Evolutionary conservation across 208 protist species (phyloP).

Genomic region (Trypanosomatidae sp.): DNA sequence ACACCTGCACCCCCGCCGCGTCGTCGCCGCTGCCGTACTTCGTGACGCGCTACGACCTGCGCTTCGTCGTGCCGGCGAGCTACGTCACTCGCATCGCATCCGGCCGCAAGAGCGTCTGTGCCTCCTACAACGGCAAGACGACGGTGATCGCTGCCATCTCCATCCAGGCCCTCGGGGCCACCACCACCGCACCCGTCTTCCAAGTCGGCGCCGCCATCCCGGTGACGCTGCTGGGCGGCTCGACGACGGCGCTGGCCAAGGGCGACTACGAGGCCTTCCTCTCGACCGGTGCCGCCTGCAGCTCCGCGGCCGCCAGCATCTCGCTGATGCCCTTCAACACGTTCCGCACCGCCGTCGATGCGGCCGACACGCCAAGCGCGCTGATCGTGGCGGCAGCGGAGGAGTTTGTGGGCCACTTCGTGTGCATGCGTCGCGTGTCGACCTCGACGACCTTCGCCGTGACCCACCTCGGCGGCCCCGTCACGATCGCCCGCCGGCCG

Average conservation of each 20-base stretch:
- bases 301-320: conserved; percentile 11
- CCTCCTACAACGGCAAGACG: conserved; percentile 27
- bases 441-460: conserved; percentile 11
- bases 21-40: conserved; percentile 40
- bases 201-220: conserved; percentile 32
- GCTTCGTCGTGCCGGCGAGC: conserved; percentile 30
- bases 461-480: conserved; percentile 11
- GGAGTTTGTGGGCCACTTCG: conserved; percentile 4
- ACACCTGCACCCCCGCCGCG: conserved; percentile 43
- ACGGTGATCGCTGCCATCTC: conserved; percentile 38
- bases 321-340: conserved; percentile 31
- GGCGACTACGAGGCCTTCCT: conserved; percentile 43
- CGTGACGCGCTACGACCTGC: conserved; percentile 31
- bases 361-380: conserved; percentile 1
- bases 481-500: conserved; percentile 11
- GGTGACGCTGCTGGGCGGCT: conserved; percentile 36
- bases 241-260: conserved; percentile 38
- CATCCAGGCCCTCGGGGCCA: conserved; percentile 25
- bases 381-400: conserved; percentile 10
- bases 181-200: conserved; percentile 26
- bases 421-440: conserved; percentile 38
- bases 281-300: conserved; percentile 35
- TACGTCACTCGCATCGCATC: conserved; percentile 20
- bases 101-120: conserved; percentile 62
- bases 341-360: conserved; percentile 15